A percentile compares a stretch with the other conserved stretches of the same genome.
Conservation (phyloP, 495 filamentous ascomycete genomes). For the Penicillium cosmopolitanum region DNA sequence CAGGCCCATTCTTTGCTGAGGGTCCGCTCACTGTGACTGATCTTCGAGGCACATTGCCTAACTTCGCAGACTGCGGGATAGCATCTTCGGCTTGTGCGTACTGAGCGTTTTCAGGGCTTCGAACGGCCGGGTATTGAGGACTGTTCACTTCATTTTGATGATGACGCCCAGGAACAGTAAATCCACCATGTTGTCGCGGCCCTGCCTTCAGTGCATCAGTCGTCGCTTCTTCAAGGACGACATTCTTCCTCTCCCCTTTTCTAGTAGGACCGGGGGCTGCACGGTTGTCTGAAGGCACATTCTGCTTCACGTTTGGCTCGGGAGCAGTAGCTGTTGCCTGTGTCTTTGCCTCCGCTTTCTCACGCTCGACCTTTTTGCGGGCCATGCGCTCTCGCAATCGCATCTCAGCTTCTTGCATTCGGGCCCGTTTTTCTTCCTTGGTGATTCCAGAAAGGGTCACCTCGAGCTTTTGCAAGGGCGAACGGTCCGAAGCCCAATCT, state of each 20-base stretch:
- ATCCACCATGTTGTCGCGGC: constrained; percentile 14
- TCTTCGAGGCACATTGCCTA: constrained; percentile 32
- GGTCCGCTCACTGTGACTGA: constrained; percentile 37
- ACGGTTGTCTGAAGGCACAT: constrained; percentile 8
- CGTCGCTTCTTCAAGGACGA: constrained; percentile 4
- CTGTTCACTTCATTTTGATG: constrained; percentile 25
- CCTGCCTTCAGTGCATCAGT: constrained; percentile 6
- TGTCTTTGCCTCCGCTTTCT: constrained; percentile 18
- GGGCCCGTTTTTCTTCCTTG: constrained; percentile 86
- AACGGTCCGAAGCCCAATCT: constrained; percentile 74
- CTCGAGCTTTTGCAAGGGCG: constrained; percentile 90
- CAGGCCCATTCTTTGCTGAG: constrained; percentile 19
- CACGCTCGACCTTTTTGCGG: constrained; percentile 33
- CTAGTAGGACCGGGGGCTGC: background rate
- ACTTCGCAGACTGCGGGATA: constrained; percentile 18
- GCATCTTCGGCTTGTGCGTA: constrained; percentile 22
- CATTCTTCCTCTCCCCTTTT: constrained; percentile 10
- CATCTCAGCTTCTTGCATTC: constrained; percentile 77
- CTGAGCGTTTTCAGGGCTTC: constrained; percentile 21
- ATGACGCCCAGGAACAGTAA: constrained; percentile 18
- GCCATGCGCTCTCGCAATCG: constrained; percentile 54
- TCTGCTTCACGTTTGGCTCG: constrained; percentile 15
- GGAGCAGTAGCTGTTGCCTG: constrained; percentile 23
- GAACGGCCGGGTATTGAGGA: constrained; percentile 22
- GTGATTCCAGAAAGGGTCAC: constrained; percentile 83